Evolutionary conservation across 495 filamentous ascomycete genomes (phyloP).

Genomic region (Platismatia glauca): DNA sequence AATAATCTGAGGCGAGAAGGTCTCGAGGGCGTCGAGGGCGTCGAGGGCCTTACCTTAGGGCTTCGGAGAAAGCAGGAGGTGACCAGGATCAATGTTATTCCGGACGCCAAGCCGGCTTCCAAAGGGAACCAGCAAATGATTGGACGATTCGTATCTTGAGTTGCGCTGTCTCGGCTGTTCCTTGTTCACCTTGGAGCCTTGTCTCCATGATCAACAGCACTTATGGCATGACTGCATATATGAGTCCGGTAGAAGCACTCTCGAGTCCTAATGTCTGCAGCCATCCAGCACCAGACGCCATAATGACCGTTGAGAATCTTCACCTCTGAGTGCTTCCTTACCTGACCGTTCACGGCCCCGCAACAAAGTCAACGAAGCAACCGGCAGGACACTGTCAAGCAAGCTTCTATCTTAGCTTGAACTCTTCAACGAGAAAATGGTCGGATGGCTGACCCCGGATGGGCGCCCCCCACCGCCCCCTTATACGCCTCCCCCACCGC

Average conservation of each 20-base stretch:
- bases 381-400: too few relatives aligned
- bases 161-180: background rate
- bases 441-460: too few relatives aligned
- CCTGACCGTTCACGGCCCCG: background rate
- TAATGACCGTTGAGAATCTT: background rate
- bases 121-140: background rate
- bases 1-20: too few relatives aligned
- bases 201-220: background rate
- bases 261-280: too few relatives aligned
- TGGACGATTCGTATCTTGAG: background rate
- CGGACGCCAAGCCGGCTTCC: background rate
- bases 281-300: too few relatives aligned
- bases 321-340: background rate
- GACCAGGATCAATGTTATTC: background rate
- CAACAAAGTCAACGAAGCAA: background rate
- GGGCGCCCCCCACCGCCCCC: too few relatives aligned
- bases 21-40: too few relatives aligned
- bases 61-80: too few relatives aligned
- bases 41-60: too few relatives aligned
- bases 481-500: constrained; percentile 17
- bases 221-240: background rate
- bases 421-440: too few relatives aligned
- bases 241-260: background rate
- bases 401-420: too few relatives aligned
- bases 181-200: too few relatives aligned